Evolutionary conservation across 2,329 filamentous ascomycete species (phyloP).

Genomic region (Neodidymelliopsis sp.): DNA sequence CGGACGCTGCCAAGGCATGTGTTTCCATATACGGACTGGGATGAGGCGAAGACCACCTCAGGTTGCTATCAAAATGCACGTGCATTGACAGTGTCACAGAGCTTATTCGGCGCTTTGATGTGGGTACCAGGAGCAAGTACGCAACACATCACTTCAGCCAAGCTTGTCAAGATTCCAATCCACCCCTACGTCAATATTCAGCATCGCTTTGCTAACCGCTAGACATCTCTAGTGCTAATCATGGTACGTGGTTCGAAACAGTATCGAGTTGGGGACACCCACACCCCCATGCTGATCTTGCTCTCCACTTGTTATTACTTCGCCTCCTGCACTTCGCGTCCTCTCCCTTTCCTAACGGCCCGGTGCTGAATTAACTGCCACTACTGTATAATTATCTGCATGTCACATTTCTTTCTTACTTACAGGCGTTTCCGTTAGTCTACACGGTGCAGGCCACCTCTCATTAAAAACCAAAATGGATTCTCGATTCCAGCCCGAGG

Average conservation of each 20-base stretch:
- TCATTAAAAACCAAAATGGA: constrained; percentile 37
- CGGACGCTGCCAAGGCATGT: constrained; percentile 30
- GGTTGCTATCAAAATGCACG: constrained; percentile 29
- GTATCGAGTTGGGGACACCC: constrained; percentile 24
- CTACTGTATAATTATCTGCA: constrained; percentile 22
- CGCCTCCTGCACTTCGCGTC: constrained; percentile 27
- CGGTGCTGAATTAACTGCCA: constrained; percentile 32
- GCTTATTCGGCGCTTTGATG: constrained; percentile 40
- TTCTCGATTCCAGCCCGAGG: constrained; percentile 38
- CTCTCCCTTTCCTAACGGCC: constrained; percentile 30
- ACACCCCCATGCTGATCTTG: constrained; percentile 26
- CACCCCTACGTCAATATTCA: constrained; percentile 31
- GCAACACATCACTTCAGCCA: constrained; percentile 43
- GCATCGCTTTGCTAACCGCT: constrained; percentile 35
- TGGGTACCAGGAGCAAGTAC: constrained; percentile 42
- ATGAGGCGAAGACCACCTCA: constrained; percentile 32
- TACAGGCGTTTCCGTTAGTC: constrained; percentile 26
- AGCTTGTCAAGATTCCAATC: constrained; percentile 34
- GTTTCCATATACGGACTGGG: constrained; percentile 22
- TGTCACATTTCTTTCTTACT: constrained; percentile 21
- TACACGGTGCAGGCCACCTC: constrained; percentile 44
- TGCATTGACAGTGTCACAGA: constrained; percentile 29
- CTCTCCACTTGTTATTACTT: constrained; percentile 35
- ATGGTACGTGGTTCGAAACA: constrained; percentile 41
- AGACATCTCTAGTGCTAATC: constrained; percentile 28